Conservation (phyloP, 108 stramenopile genomes). For the Aureococcus anophagefferens region DNA sequence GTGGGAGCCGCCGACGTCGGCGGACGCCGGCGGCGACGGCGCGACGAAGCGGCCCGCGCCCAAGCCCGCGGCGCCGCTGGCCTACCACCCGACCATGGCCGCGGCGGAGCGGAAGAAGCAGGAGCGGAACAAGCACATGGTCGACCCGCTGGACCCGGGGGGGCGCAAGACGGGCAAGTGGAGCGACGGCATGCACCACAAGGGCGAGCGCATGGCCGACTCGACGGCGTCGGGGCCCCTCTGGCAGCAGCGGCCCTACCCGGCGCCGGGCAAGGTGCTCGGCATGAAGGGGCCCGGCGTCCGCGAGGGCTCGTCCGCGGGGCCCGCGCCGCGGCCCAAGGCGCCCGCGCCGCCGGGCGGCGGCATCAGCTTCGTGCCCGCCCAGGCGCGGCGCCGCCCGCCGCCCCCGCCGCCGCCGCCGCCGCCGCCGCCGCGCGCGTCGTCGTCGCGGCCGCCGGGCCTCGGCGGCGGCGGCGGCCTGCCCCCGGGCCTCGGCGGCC, state of each 20-base stretch:
- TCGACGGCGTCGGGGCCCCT: not conserved
- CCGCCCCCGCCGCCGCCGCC: too few species aligned
- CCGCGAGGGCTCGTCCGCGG: not conserved
- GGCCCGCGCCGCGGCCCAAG: too few species aligned
- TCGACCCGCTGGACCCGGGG: not conserved
- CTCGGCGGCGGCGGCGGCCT: too few species aligned
- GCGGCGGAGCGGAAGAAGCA: not conserved
- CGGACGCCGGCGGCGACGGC: not conserved
- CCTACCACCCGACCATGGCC: not conserved
- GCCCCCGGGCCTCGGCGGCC: too few species aligned
- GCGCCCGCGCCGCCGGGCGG: too few species aligned
- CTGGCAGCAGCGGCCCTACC: slow-evolving; percentile 3
- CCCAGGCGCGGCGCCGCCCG: too few species aligned
- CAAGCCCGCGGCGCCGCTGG: not conserved
- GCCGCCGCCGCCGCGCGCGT: too few species aligned
- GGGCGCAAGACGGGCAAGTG: not conserved
- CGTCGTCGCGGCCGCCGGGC: too few species aligned
- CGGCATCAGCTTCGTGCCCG: too few species aligned
- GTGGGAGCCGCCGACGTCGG: not conserved
- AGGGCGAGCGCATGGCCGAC: slow-evolving; percentile 1
- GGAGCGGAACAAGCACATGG: not conserved
- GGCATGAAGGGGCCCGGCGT: not conserved
- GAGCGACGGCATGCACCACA: not conserved
- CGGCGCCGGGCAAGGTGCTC: not conserved
- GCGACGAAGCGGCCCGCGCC: not conserved